phyloP scores from a whole-genome alignment of 2,329 filamentous ascomycete genomes.

The Thermomyces lanuginosus region DNA sequence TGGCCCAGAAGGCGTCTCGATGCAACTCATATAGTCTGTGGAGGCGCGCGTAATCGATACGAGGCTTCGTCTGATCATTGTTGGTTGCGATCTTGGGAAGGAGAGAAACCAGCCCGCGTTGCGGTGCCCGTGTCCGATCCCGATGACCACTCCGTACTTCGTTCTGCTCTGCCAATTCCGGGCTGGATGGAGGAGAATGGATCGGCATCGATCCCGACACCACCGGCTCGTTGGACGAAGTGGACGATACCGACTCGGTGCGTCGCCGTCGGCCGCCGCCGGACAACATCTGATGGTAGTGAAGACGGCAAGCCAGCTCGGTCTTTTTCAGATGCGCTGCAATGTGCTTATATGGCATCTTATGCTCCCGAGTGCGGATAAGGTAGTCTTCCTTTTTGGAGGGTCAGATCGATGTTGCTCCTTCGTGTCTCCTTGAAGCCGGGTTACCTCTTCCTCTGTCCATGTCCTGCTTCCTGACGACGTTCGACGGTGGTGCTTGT shows the following conservation, averaged over 20 bases:
- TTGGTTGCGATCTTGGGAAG: constrained; percentile 25
- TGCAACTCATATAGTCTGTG: constrained; percentile 54
- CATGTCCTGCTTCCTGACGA: constrained; percentile 61
- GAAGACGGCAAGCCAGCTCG: constrained; percentile 69
- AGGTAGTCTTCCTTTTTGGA: constrained; percentile 64
- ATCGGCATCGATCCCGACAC: constrained; percentile 13
- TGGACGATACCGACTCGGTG: constrained; percentile 52
- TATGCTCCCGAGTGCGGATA: constrained; percentile 66
- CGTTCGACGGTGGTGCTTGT: constrained; percentile 47
- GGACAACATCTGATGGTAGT: constrained; percentile 74
- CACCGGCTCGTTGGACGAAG: constrained; percentile 28
- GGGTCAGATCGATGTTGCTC: constrained; percentile 2
- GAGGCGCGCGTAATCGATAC: constrained; percentile 49
- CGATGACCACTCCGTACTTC: too few relatives aligned
- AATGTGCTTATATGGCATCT: constrained; percentile 86
- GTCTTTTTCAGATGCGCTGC: constrained; percentile 74
- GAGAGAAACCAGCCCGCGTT: constrained; percentile 16
- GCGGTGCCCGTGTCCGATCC: too few relatives aligned
- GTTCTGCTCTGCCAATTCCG: constrained; percentile 6
- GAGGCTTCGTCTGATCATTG: constrained; percentile 10
- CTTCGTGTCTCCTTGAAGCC: background rate
- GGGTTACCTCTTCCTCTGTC: constrained; percentile 64
- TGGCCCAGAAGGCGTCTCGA: constrained; percentile 55
- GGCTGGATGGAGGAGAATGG: constrained; percentile 20
- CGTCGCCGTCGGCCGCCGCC: constrained; percentile 67